phyloP scores from a whole-genome alignment of 2,329 filamentous ascomycete genomes.

The Thermothelomyces thermophilus region DNA sequence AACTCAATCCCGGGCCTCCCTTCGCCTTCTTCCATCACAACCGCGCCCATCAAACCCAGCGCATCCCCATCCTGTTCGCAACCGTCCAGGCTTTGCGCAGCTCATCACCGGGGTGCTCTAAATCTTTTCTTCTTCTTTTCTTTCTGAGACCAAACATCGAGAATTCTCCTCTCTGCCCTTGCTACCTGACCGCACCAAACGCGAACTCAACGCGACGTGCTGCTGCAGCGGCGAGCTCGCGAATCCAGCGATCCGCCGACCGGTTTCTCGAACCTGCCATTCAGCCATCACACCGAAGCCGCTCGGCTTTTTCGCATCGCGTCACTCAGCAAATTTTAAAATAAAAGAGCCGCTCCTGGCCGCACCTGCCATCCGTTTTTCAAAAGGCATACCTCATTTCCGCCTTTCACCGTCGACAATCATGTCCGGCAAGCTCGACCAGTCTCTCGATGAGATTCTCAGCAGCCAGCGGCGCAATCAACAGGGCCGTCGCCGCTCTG shows the following conservation, averaged over 20 bases:
- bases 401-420: slow-evolving; percentile 10
- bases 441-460: slow-evolving; percentile 96
- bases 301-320: slow-evolving; percentile 2
- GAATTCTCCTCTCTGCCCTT: neutral
- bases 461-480: slow-evolving; percentile 61
- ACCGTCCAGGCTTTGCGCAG: slow-evolving; percentile 28
- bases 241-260: slow-evolving; percentile 4
- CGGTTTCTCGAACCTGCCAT: slow-evolving; percentile 11
- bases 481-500: slow-evolving; percentile 42
- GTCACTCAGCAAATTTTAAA: neutral
- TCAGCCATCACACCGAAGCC: slow-evolving; percentile 8
- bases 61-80: slow-evolving; percentile 18
- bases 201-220: slow-evolving; percentile 20
- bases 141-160: neutral
- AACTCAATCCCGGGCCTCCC: slow-evolving; percentile 9
- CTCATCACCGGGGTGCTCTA: slow-evolving; percentile 28
- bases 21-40: slow-evolving; percentile 15
- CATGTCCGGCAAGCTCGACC: slow-evolving; percentile 94
- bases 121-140: slow-evolving; percentile 1
- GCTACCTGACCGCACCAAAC: slow-evolving; percentile 6
- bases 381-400: neutral
- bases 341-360: neutral
- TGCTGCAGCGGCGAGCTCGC: neutral
- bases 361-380: neutral
- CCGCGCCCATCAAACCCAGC: slow-evolving; percentile 14